Percentiles rank a stretch among this genome's conserved stretches.
These are phyloP conservation scores for Psilocybe azurescens DNA, from an alignment of 768 basidiomycete species.

Conservation along the genomic window DNA sequence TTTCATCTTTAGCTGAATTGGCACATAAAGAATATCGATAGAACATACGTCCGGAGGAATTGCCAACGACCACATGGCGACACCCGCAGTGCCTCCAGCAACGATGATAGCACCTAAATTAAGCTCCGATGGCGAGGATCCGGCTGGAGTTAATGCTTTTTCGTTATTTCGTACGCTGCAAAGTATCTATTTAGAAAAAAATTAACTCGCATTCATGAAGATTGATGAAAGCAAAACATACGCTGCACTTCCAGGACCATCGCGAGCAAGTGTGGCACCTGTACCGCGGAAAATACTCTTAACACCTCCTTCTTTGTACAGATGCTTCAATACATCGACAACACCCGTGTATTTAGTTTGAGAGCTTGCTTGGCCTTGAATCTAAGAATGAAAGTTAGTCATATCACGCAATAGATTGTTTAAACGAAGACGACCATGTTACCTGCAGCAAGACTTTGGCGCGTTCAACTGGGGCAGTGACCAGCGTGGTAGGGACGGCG, in stretches of 20 bases:
- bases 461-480: conserved; percentile 96
- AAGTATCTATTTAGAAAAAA: conserved; percentile 71
- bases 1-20: conserved; percentile 7
- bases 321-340: conserved; percentile 84
- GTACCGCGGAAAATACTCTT: conserved; percentile 93
- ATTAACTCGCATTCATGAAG: conserved; percentile 14
- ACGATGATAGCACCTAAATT: conserved; percentile 87
- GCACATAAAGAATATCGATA: conserved; percentile 4
- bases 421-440: conserved; percentile 19
- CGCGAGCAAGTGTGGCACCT: conserved; percentile 90
- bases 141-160: conserved; percentile 82
- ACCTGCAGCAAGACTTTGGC: conserved; percentile 96
- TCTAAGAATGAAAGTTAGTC: conserved; percentile 42
- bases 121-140: conserved; percentile 79
- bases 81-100: conserved; percentile 93
- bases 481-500: conserved; percentile 87
- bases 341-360: conserved; percentile 87
- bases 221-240: conserved; percentile 45
- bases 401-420: not conserved
- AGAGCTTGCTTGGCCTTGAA: conserved; percentile 85
- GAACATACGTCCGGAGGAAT: conserved; percentile 92
- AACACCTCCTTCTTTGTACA: conserved; percentile 94
- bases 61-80: conserved; percentile 98
- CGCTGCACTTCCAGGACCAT: conserved; percentile 97
- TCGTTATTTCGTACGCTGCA: conserved; percentile 94